phyloP scores from a whole-genome alignment of 1,139 yeast genomes.

The Pichia sp. region DNA sequence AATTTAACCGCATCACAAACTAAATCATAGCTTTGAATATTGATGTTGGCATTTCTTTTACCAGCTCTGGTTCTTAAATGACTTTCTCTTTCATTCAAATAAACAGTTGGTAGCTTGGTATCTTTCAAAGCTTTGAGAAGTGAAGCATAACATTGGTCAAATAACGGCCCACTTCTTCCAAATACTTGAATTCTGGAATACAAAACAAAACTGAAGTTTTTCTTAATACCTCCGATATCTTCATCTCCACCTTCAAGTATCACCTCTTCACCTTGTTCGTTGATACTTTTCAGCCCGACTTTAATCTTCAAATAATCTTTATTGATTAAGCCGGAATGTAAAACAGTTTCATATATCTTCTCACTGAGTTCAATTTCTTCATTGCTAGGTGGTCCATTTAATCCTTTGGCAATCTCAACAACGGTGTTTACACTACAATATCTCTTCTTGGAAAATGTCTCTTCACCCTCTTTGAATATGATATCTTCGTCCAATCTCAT shows the following conservation, averaged over 20 bases:
- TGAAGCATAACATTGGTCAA: constrained; percentile 70
- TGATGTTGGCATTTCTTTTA: constrained; percentile 14
- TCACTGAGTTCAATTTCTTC: constrained; percentile 86
- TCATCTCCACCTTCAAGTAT: constrained; percentile 38
- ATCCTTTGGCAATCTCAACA: constrained; percentile 72
- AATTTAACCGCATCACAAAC: constrained; percentile 34
- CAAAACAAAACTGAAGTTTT: constrained; percentile 53
- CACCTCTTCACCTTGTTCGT: constrained; percentile 18
- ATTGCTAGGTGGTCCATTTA: constrained; percentile 68
- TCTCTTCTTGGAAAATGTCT: constrained; percentile 4
- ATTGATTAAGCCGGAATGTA: constrained; percentile 47
- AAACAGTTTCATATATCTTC: constrained; percentile 48
- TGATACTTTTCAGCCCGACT: constrained; percentile 44
- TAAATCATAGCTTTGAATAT: constrained; percentile 24
- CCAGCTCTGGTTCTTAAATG: constrained; percentile 33
- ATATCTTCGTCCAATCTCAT: constrained; percentile 25
- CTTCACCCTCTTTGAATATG: constrained; percentile 11
- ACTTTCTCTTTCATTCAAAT: constrained; percentile 48
- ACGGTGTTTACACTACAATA: constrained; percentile 26
- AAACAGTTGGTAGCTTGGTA: constrained; percentile 59
- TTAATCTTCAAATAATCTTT: constrained; percentile 36
- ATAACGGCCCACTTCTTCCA: constrained; percentile 74
- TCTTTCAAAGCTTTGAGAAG: constrained; percentile 54
- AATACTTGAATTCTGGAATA: constrained; percentile 72
- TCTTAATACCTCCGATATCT: constrained; percentile 29